Percentiles rank a stretch among this genome's conserved stretches.
Conservation (phyloP, 2,329 filamentous ascomycete species). For the Zasmidium cellare region DNA sequence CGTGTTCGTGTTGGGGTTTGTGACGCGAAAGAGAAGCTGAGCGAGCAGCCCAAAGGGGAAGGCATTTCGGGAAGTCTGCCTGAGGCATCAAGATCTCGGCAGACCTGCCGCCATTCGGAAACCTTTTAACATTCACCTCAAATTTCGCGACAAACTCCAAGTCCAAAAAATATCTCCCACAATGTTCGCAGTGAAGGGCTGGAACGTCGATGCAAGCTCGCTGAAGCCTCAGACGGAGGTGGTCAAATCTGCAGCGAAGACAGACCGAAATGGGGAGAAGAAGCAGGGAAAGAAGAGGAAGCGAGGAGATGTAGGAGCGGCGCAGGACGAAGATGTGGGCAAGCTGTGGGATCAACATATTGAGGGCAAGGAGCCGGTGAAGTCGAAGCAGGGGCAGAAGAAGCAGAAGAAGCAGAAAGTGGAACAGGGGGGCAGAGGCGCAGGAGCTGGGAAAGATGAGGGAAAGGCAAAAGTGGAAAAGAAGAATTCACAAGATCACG, state of each 20-base stretch:
- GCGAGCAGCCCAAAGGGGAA: too few relatives aligned
- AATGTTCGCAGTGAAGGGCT: conserved; percentile 94
- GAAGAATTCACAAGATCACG: conserved; percentile 13
- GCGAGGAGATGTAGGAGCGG: conserved; percentile 50
- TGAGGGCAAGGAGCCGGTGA: conserved; percentile 59
- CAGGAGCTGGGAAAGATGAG: background rate
- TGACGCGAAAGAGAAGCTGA: too few relatives aligned
- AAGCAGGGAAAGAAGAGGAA: conserved; percentile 38
- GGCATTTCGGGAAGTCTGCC: background rate
- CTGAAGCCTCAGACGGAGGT: conserved; percentile 68
- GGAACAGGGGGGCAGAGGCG: conserved; percentile 4
- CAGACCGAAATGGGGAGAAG: conserved; percentile 52
- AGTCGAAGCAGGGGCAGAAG: conserved; percentile 27
- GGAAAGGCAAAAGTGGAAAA: conserved; percentile 31
- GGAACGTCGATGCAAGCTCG: conserved; percentile 73
- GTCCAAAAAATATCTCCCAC: background rate
- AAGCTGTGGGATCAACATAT: conserved; percentile 79
- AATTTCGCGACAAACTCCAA: too few relatives aligned
- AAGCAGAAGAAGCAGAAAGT: conserved; percentile 18
- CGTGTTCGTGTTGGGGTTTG: too few relatives aligned
- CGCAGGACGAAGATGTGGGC: conserved; percentile 60
- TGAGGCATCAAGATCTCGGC: background rate
- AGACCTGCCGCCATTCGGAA: background rate
- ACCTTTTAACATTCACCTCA: too few relatives aligned
- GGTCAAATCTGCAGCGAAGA: conserved; percentile 31